Evolutionary conservation across 2,329 filamentous ascomycete species (phyloP), one percentile per base, ranked within the genome.

Genomic region (Coccinonectria pachysandricola): DNA sequence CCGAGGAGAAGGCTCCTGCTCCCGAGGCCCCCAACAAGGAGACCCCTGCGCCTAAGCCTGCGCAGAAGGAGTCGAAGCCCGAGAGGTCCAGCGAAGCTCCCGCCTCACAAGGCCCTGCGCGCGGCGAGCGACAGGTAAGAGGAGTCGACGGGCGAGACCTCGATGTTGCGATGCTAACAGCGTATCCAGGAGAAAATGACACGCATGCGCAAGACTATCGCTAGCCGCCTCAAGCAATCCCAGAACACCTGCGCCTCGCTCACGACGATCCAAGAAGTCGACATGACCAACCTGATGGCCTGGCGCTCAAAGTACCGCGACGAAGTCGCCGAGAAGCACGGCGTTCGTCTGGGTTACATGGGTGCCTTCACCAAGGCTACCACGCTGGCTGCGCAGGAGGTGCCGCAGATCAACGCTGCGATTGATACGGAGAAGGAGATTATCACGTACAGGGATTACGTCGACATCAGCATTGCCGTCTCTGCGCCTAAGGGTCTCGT

Each of bases 131-230:
- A 35, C 31, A 24, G 14, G 43, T 41, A 32, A 32, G 40, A 34
- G n/a, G 14, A 8, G n/a, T n/a, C n/a, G n/a, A n/a, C n/a, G n/a
- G n/a, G n/a, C n/a, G n/a, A n/a, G n/a, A n/a, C n/a, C n/a, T n/a
- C n/a, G n/a, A n/a, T n/a, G n/a, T n/a, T n/a, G n/a, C 36, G 14
- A 39, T 15, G 6, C 14, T 16, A 14, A 6, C 5, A 6, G 9
- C 8, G 7, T 5, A 6, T 6, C 10, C 1, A 49, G 46, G 49
- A 49, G 35, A 52, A 50, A 34, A 40, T 78, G 39, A 68, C 65
- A 39, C 73, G 72, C 44, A 83, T 83, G 78, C 76, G 78, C 60
- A 80, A 79, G 65, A 78, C 75, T 36, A 83, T 83, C 46, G 78
- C 79, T 39, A 62, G 52, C 41, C 74, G 78, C 40, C 73, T 83